Conservation (phyloP, 495 filamentous ascomycete genomes). For the Neurospora sp. region DNA sequence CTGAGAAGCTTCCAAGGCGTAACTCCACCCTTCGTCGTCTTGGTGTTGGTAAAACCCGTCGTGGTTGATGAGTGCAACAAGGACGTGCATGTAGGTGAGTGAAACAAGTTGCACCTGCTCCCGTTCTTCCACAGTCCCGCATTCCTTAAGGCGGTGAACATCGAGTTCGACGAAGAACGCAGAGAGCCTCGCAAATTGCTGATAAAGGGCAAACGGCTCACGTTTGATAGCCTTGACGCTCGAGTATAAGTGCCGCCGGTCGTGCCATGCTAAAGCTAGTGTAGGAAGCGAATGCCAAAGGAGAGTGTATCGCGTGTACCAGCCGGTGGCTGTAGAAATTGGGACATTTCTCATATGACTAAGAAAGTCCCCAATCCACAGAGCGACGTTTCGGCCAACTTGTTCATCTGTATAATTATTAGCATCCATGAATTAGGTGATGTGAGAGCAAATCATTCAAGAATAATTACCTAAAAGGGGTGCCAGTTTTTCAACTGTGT, state of each 20-base stretch:
- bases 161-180: slow-evolving; percentile 24
- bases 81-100: slow-evolving; percentile 18
- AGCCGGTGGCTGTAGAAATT: slow-evolving; percentile 18
- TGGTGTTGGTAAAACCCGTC: slow-evolving; percentile 17
- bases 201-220: slow-evolving; percentile 22
- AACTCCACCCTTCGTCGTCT: slow-evolving; percentile 20
- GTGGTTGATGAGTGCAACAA: slow-evolving; percentile 19
- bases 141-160: slow-evolving; percentile 2
- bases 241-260: slow-evolving; percentile 3
- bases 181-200: slow-evolving; percentile 18
- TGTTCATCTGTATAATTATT: slow-evolving; percentile 29
- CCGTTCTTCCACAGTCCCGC: neutral
- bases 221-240: slow-evolving; percentile 7
- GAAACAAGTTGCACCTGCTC: slow-evolving; percentile 15
- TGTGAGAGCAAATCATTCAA: neutral
- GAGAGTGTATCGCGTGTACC: slow-evolving; percentile 26
- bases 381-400: slow-evolving; percentile 24
- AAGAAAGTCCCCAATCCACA: slow-evolving; percentile 37
- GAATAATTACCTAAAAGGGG: neutral
- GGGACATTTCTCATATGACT: slow-evolving; percentile 14
- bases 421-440: slow-evolving; percentile 1
- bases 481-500: slow-evolving; percentile 23
- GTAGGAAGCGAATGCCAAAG: slow-evolving; percentile 26
- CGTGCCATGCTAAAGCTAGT: neutral
- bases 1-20: slow-evolving; percentile 15